Evolutionary conservation across 805 yeast genomes (phyloP), one percentile per base, ranked within the genome.

Genomic region (Candida maltosa): DNA sequence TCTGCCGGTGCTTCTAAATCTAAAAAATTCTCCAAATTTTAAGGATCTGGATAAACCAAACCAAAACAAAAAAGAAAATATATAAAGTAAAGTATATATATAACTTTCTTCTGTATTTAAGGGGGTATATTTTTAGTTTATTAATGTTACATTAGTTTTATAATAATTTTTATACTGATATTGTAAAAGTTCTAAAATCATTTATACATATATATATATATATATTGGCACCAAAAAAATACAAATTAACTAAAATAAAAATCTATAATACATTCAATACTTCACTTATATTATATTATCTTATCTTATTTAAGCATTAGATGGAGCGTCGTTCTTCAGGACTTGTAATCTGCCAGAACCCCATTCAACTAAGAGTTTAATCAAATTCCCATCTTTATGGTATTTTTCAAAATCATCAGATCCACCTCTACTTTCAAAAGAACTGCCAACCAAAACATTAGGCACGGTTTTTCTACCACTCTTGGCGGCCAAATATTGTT

Each of bases 21-120:
- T 54, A 93, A 93, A 86, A 87, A 87, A 78, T 93, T 93, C 82
- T 62, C 88, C 75, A 93, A 93, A 79, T 93, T 93, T 76, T 93
- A 91, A 87, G 46, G 32, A 10, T 19, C 4, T 19, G 14, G 12
- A 26, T 24, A 35, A 31, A 35, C 41, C 37, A 30, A 37, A 37
- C 40, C 32, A 38, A 38, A 38, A 36, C 34, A 36, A 37, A 38
- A 16, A 26, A 26, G 6, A 17, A 22, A 15, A 19, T 16, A 32
- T 15, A 26, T 7, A 18, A 4, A 16, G 4, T 5, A 4, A 31
- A 10, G 5, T 31, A n/a, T 31, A 11, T 15, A 14, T 17, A 8
- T 12, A 11, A 10, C 9, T 15, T 7, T 25, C 28, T 25, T 8
- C 12, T 10, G n/a, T n/a, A n/a, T n/a, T n/a, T n/a, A n/a, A n/a